Percentiles rank a stretch among this genome's conserved stretches.
Evolutionary conservation across 331 rosid genomes (phyloP).

Genomic region (Phaseolus coccineus): DNA sequence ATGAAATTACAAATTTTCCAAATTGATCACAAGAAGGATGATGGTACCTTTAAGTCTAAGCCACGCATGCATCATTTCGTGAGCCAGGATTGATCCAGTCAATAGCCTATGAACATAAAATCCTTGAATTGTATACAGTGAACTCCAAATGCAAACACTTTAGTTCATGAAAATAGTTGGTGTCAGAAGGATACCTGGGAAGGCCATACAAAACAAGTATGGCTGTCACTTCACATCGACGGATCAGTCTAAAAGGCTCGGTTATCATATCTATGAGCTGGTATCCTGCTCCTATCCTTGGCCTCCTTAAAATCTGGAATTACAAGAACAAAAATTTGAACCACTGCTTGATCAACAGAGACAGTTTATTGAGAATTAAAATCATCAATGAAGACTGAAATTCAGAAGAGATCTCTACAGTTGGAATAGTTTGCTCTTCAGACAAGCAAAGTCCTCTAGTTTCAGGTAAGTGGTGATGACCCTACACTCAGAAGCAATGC

Average conservation of each 20-base stretch:
- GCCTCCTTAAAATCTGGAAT: slow-evolving; percentile 72
- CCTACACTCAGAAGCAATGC: slow-evolving; percentile 55
- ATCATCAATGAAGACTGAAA: background rate
- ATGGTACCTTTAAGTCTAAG: slow-evolving; percentile 83
- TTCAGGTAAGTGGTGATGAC: slow-evolving; percentile 89
- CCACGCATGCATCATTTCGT: slow-evolving; percentile 99
- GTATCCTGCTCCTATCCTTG: slow-evolving; percentile 73
- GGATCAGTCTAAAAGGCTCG: slow-evolving; percentile 71
- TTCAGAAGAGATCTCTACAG: slow-evolving; percentile 57
- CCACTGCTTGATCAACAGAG: slow-evolving; percentile 2
- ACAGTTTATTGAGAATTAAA: slow-evolving; percentile 8
- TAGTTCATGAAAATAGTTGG: slow-evolving; percentile 6
- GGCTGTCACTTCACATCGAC: slow-evolving; percentile 91
- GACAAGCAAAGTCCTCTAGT: slow-evolving; percentile 95
- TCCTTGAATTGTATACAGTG: slow-evolving; percentile 38
- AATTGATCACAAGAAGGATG: slow-evolving; percentile 36
- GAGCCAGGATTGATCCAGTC: slow-evolving; percentile 95
- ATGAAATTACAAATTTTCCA: background rate
- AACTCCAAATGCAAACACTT: slow-evolving; percentile 26
- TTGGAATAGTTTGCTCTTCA: slow-evolving; percentile 82
- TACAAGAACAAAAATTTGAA: slow-evolving; percentile 4
- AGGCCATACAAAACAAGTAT: slow-evolving; percentile 93
- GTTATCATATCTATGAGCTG: slow-evolving; percentile 74
- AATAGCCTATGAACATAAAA: slow-evolving; percentile 64
- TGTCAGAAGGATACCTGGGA: slow-evolving; percentile 70